phyloP scores from a whole-genome alignment of 495 filamentous ascomycete species.

The Lineolata rhizophorae region DNA sequence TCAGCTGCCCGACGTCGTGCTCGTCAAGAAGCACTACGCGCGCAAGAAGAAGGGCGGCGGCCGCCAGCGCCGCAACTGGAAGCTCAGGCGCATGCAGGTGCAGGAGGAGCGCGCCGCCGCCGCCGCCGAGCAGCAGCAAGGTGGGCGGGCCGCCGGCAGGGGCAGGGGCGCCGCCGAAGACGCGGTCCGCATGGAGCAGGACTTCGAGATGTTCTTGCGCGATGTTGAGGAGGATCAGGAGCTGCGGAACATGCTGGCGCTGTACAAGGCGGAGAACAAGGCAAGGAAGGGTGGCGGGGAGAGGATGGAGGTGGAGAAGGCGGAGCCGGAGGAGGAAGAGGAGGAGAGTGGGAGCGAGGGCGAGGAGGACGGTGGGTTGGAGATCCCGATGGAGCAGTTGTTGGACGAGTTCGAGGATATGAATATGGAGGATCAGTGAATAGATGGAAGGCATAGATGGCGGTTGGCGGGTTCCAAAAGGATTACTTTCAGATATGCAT shows the following conservation, averaged over 20 bases:
- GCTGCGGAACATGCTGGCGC: conserved; percentile 52
- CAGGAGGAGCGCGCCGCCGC: conserved; percentile 66
- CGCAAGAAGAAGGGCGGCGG: conserved; percentile 61
- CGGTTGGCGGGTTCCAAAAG: too few relatives aligned
- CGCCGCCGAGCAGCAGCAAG: conserved; percentile 48
- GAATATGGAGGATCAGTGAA: conserved; percentile 15
- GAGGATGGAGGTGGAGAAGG: conserved; percentile 42
- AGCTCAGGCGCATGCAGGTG: conserved; percentile 80
- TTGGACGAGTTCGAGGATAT: conserved; percentile 22
- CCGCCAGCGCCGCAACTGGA: conserved; percentile 76
- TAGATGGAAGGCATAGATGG: too few relatives aligned
- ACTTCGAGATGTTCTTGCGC: conserved; percentile 92
- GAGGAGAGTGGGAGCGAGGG: conserved; percentile 23
- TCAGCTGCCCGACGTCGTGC: conserved; percentile 71
- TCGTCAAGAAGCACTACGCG: conserved; percentile 91
- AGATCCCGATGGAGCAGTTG: conserved; percentile 23
- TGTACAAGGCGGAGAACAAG: conserved; percentile 52
- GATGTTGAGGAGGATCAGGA: conserved; percentile 94
- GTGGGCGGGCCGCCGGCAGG: too few relatives aligned
- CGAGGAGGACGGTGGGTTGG: conserved; percentile 17
- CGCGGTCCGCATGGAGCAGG: conserved; percentile 59
- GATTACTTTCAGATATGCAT: too few relatives aligned
- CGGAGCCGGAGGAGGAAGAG: conserved; percentile 38
- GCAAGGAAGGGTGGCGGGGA: conserved; percentile 24
- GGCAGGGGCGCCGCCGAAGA: too few relatives aligned